A percentile compares a stretch with the other conserved stretches of the same genome.
These are phyloP conservation scores for Talaromyces borbonicus DNA, from an alignment of 495 filamentous ascomycete genomes.

Conservation along the genomic window DNA sequence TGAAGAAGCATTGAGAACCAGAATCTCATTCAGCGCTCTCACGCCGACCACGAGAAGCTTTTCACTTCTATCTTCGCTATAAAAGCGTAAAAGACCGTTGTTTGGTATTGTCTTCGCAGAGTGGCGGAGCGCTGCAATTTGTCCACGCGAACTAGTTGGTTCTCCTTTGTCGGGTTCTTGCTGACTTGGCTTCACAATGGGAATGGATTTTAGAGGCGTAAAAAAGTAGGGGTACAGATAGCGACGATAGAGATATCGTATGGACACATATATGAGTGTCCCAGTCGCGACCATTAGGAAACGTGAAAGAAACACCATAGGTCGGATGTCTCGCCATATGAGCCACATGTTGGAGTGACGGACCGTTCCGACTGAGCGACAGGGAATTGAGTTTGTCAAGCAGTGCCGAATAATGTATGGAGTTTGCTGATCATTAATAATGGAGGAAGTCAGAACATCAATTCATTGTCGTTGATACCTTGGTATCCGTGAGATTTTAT, in stretches of 20 bases:
- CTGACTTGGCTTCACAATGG: conserved; percentile 41
- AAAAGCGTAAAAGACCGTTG: conserved; percentile 70
- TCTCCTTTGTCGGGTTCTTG: neutral
- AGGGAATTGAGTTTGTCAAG: too few relatives aligned
- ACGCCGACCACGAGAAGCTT: conserved; percentile 56
- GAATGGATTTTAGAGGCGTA: conserved; percentile 63
- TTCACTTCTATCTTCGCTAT: conserved; percentile 54
- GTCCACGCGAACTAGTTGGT: neutral
- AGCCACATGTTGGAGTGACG: too few relatives aligned
- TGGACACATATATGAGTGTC: neutral
- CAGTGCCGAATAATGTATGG: too few relatives aligned
- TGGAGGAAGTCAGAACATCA: too few relatives aligned
- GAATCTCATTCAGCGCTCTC: conserved; percentile 56
- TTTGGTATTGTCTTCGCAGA: conserved; percentile 53
- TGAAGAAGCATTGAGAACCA: conserved; percentile 60
- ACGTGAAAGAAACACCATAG: too few relatives aligned
- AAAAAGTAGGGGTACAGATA: conserved; percentile 63
- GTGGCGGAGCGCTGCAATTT: neutral
- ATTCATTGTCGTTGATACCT: too few relatives aligned
- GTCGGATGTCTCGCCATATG: too few relatives aligned
- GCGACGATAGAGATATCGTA: conserved; percentile 38
- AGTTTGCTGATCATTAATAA: too few relatives aligned
- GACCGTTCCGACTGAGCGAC: too few relatives aligned
- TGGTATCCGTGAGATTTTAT: too few relatives aligned
- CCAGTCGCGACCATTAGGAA: neutral